Evolutionary conservation across 2,329 filamentous ascomycete genomes (phyloP).

Genomic region (Monosporascus sp.): DNA sequence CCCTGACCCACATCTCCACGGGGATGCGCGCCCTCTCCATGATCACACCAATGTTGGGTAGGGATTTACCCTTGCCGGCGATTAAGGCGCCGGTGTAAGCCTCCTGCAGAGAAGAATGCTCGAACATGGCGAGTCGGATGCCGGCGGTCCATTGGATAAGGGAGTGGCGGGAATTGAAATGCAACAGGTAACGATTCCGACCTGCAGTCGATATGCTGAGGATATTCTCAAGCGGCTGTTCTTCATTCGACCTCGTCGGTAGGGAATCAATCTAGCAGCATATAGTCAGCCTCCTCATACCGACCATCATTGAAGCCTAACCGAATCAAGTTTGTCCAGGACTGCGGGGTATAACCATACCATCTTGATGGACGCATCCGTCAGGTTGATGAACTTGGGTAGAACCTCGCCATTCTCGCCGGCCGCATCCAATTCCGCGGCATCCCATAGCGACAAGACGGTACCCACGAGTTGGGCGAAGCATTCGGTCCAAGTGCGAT

Average conservation of each 20-base stretch:
- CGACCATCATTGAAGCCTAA: no score
- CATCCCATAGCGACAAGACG: slow-evolving; percentile 92
- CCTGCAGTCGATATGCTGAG: slow-evolving; percentile 93
- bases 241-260: slow-evolving; percentile 70
- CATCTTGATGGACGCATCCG: slow-evolving; percentile 97
- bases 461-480: slow-evolving; percentile 96
- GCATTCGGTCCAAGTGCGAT: slow-evolving; percentile 91
- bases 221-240: slow-evolving; percentile 86
- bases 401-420: slow-evolving; percentile 80
- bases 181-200: slow-evolving; percentile 88
- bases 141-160: slow-evolving; percentile 93
- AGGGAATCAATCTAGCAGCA: slow-evolving; percentile 72
- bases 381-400: slow-evolving; percentile 92
- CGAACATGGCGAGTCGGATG: slow-evolving; percentile 89
- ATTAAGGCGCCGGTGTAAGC: slow-evolving; percentile 95
- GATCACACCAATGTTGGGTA: slow-evolving; percentile 88
- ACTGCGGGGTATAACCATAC: slow-evolving; percentile 40
- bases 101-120: slow-evolving; percentile 88
- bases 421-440: slow-evolving; percentile 80
- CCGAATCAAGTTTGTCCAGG: no score
- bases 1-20: slow-evolving; percentile 89
- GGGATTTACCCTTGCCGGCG: slow-evolving; percentile 80
- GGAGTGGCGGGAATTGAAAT: slow-evolving; percentile 93
- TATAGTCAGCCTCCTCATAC: background rate
- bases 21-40: slow-evolving; percentile 75